These are phyloP conservation scores for Clavispora phyllophila DNA, from an alignment of 805 yeast species.

Conservation along the genomic window DNA sequence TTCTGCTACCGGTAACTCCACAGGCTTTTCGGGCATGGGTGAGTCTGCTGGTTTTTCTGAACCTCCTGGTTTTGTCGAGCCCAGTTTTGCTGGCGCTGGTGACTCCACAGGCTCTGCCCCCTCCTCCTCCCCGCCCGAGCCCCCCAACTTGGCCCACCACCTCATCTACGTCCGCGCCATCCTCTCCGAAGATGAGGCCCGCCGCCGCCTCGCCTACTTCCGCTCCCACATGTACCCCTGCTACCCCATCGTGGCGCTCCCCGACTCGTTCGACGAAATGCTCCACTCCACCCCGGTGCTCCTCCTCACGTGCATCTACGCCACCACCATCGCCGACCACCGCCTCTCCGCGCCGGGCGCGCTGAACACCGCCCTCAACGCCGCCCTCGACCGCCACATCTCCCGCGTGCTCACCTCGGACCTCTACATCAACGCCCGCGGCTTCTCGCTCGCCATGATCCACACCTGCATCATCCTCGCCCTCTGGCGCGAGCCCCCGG, in stretches of 20 bases:
- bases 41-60: too few relatives aligned
- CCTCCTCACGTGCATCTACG: conserved; percentile 40
- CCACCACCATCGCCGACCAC: conserved; percentile 42
- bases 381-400: conserved; percentile 38
- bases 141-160: conserved; percentile 35
- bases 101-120: too few relatives aligned
- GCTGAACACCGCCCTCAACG: conserved; percentile 33
- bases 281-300: conserved; percentile 40
- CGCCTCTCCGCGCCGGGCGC: conserved; percentile 6
- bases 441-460: conserved; percentile 37
- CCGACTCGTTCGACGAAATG: conserved; percentile 34
- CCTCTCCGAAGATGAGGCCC: conserved; percentile 29
- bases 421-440: conserved; percentile 39
- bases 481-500: conserved; percentile 51
- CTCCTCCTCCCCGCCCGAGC: background rate
- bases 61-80: too few relatives aligned
- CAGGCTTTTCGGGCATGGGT: too few relatives aligned
- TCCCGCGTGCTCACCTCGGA: conserved; percentile 42
- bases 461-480: conserved; percentile 42
- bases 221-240: conserved; percentile 34
- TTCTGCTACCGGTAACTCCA: too few relatives aligned
- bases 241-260: conserved; percentile 47
- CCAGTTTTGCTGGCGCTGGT: too few relatives aligned
- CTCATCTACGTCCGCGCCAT: conserved; percentile 30
- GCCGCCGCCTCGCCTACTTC: conserved; percentile 30